Evolutionary conservation across 1,284 basidiomycete species (phyloP), one percentile per base, ranked within the genome.

Genomic region (Heterobasidion annosum): DNA sequence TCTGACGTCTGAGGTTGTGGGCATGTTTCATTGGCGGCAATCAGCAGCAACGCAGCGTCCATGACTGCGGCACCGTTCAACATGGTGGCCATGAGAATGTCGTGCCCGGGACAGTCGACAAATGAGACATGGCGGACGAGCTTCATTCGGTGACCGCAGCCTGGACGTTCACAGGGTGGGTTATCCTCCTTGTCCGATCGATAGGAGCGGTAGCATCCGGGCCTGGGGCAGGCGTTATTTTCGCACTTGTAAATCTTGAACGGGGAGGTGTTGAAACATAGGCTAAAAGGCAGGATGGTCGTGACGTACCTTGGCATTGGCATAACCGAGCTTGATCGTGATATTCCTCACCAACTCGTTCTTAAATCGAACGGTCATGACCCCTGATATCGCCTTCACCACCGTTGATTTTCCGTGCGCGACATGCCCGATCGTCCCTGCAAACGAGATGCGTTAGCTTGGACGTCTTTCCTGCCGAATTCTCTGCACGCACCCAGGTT

Each of bases 61-160:
- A 99, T 95, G 78, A 99, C 96, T 25, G 97, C 97, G 44, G 96
- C 96, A 72, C 96, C 96, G 81, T 98, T 98, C 65, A 99, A 79
- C 97, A 99, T 99, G 63, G 96, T 99, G 56, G 96, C 96, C 96
- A 99, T 99, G 70, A 99, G 80, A 82, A 91, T 91, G 67, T 95
- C 92, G 81, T 95, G 92, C 61, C 92, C 93, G 1, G 92, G 92
- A 68, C 92, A 93, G 69, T 96, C 93, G 68, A 98, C 96, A 70
- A 98, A 98, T 1, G 96, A 98, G 64, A 98, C 93, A 65, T 96
- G 93, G 62, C 92, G 85, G 61, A 97, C 70, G 61, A 98, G 83
- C 65, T 91, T 88, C 93, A 98, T 95, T 46, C 83, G 82, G 55
- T 85, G 83, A 46, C 86, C 88, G 71, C 96, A 99, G 56, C 93